These are phyloP conservation scores for Jamesozyma lodderae DNA, from an alignment of 805 yeast species.

Conservation along the genomic window DNA sequence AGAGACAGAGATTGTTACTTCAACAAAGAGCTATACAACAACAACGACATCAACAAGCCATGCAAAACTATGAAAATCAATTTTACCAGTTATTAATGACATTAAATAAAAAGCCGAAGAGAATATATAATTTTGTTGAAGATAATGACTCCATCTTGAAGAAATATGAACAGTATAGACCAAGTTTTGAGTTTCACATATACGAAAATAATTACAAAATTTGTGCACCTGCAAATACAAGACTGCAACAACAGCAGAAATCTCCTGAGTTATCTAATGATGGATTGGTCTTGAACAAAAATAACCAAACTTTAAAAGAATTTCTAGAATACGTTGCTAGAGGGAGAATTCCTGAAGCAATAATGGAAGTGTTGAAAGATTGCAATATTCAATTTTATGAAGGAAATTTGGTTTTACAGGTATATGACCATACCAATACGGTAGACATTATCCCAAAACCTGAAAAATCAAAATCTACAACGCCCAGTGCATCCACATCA, in stretches of 20 bases:
- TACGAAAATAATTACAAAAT: constrained; percentile 87
- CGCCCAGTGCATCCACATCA: neutral
- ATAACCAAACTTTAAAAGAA: constrained; percentile 66
- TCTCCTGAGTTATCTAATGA: constrained; percentile 36
- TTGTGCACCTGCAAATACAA: constrained; percentile 53
- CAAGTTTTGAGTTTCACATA: constrained; percentile 82
- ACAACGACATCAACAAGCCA: constrained; percentile 34
- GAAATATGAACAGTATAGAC: constrained; percentile 67
- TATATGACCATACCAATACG: constrained; percentile 71
- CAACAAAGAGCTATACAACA: constrained; percentile 23
- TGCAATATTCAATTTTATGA: constrained; percentile 79
- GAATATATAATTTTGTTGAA: constrained; percentile 52
- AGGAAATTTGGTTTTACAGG: constrained; percentile 78
- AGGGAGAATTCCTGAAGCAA: constrained; percentile 81
- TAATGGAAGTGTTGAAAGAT: constrained; percentile 82
- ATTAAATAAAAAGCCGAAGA: constrained; percentile 34
- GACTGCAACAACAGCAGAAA: constrained; percentile 31
- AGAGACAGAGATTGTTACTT: constrained; percentile 28
- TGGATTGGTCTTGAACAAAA: constrained; percentile 66
- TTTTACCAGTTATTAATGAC: constrained; percentile 31
- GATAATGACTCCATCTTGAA: constrained; percentile 63
- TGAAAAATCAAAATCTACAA: neutral
- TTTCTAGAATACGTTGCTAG: constrained; percentile 71
- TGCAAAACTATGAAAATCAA: constrained; percentile 35
- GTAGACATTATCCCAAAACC: constrained; percentile 23